Evolutionary conservation across 495 filamentous ascomycete species (phyloP).

Genomic region (Penicillium bovifimosum): DNA sequence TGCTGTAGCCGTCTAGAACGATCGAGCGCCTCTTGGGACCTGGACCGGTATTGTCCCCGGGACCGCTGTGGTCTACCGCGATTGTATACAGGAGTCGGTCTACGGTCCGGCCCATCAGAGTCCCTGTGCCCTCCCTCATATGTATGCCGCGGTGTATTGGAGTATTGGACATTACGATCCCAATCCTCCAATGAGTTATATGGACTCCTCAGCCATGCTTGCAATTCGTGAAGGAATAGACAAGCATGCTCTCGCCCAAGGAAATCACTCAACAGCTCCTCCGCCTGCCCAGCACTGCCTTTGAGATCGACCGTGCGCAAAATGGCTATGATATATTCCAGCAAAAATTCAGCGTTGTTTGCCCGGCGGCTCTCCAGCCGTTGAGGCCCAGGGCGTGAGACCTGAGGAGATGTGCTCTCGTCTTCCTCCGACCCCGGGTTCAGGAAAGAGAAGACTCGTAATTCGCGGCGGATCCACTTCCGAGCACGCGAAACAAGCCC

Average conservation of each 20-base stretch:
- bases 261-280: slow-evolving; percentile 83
- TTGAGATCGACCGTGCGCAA: slow-evolving; percentile 89
- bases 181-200: slow-evolving; percentile 63
- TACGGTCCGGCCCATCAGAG: slow-evolving; percentile 4
- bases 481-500: slow-evolving; percentile 76
- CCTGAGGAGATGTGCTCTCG: slow-evolving; percentile 8
- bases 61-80: slow-evolving; percentile 3
- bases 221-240: slow-evolving; percentile 80
- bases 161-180: slow-evolving; percentile 79
- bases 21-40: slow-evolving; percentile 17
- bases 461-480: slow-evolving; percentile 80
- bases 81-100: slow-evolving; percentile 14
- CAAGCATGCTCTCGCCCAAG: slow-evolving; percentile 71
- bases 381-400: slow-evolving; percentile 31
- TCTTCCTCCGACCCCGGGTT: slow-evolving; percentile 33
- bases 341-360: slow-evolving; percentile 81
- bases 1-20: slow-evolving; percentile 26
- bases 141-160: slow-evolving; percentile 13
- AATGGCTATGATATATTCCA: slow-evolving; percentile 85
- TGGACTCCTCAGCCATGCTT: slow-evolving; percentile 76
- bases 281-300: slow-evolving; percentile 75
- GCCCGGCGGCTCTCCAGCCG: slow-evolving; percentile 46
- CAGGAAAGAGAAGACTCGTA: slow-evolving; percentile 81
- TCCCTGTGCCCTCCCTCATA: not conserved
- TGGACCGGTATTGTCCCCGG: slow-evolving; percentile 4